Conservation (phyloP, 2,329 filamentous ascomycete species). For the Colletotrichum orbiculare region DNA sequence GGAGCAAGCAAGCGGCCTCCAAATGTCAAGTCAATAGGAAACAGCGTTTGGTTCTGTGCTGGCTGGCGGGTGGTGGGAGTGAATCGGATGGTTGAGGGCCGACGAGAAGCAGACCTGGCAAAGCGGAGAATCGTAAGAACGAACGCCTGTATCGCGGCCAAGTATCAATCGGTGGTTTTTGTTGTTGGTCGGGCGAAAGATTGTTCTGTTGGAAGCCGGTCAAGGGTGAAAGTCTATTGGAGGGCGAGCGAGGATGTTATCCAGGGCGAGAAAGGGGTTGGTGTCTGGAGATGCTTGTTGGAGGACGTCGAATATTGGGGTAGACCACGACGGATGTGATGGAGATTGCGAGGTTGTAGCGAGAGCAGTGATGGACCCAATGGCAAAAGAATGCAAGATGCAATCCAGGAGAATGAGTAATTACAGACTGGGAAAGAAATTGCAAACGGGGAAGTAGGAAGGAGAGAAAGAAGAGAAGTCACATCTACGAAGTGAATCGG, state of each 20-base stretch:
- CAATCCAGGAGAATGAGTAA: constrained; percentile 22
- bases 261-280: constrained; percentile 1
- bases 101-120: constrained; percentile 24
- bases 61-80: neutral
- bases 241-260: constrained; percentile 27
- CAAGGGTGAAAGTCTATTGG: constrained; percentile 36
- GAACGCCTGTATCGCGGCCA: neutral
- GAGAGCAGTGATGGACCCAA: constrained; percentile 13
- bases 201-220: constrained; percentile 4
- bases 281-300: constrained; percentile 2
- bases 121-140: neutral
- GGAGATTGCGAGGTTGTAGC: constrained; percentile 25
- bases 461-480: constrained; percentile 18
- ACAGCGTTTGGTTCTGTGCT: constrained; percentile 7
- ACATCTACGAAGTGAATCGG: constrained; percentile 30
- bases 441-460: constrained; percentile 34
- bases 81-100: constrained; percentile 15
- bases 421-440: constrained; percentile 37
- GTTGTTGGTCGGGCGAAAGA: constrained; percentile 14
- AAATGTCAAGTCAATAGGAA: constrained; percentile 14
- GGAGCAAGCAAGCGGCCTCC: constrained; percentile 26
- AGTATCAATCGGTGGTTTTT: neutral
- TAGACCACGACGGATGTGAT: neutral
- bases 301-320: neutral
- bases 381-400: constrained; percentile 20